Evolutionary conservation across 345 rosid genomes (phyloP).

Genomic region (Gossypium anomalum): DNA sequence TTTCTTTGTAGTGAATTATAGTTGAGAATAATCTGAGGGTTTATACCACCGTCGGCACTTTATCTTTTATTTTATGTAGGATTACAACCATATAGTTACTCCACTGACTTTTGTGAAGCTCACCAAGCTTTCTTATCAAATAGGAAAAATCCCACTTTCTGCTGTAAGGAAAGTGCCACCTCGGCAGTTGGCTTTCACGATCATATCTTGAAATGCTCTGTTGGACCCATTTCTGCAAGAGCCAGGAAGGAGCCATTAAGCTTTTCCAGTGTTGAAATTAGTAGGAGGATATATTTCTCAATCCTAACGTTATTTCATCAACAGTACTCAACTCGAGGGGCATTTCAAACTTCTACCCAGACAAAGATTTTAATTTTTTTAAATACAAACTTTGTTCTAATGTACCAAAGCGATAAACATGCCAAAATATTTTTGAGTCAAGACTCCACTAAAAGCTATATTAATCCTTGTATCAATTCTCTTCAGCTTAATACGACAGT

Average conservation of each 20-base stretch:
- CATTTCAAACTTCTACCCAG: conserved; percentile 9
- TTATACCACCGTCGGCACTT: conserved; percentile 2
- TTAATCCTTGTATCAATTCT: background rate
- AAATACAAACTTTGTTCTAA: background rate
- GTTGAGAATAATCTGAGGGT: conserved; percentile 27
- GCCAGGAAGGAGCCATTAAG: conserved; percentile 22
- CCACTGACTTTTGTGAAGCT: conserved; percentile 40
- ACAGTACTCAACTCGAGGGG: background rate
- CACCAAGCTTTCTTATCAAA: conserved; percentile 32
- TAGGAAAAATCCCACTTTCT: conserved; percentile 30
- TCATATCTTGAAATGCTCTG: conserved; percentile 18
- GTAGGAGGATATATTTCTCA: background rate
- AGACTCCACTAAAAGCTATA: conserved; percentile 15
- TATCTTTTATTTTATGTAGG: conserved; percentile 7
- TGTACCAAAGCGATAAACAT: conserved; percentile 13
- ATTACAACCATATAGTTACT: conserved; percentile 31
- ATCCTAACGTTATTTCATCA: background rate
- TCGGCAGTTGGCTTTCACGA: conserved; percentile 10
- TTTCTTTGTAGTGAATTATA: background rate
- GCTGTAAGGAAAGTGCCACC: conserved; percentile 9
- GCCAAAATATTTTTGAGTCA: conserved; percentile 10
- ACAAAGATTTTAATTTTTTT: background rate
- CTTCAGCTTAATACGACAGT: background rate
- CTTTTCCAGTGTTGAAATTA: conserved; percentile 16
- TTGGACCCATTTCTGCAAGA: conserved; percentile 24